Evolutionary conservation across 2,329 filamentous ascomycete species (phyloP), one percentile per base, ranked within the genome.

Genomic region (Colletotrichum euphorbiae): DNA sequence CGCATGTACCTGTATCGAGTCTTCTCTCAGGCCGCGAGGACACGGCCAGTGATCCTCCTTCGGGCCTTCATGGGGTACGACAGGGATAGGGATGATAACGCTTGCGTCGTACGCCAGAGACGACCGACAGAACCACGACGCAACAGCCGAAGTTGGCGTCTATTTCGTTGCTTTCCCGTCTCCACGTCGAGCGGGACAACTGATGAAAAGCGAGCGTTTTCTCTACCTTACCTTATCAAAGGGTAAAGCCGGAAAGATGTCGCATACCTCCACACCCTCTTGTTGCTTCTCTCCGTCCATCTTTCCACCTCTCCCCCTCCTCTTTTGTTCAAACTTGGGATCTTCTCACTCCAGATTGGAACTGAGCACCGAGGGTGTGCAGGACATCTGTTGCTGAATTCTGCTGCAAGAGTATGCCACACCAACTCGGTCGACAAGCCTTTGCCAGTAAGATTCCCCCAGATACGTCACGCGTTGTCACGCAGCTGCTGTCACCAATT

Each of bases 391-490:
- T 15, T 56, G 67, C 17, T 56, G 55, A 62, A 57, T 24, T 55
- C 31, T 38, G 36, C 36, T 11, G 36, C 4, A 38, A 11, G 36
- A 38, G 36, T 38, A 67, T 62, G n/a, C 62, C 67, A 43, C 57
- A 45, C 62, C 43, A 64, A 28, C 42, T 40, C 56, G 57, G 42
- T 54, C 24, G 51, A 51, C 28, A 50, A 67, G 40, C 24, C 28
- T 56, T 62, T 51, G 50, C 67, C 63, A 69, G 62, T 69, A 50
- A 69, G 15, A 69, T 57, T 50, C 46, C 38, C 31, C 67, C 58
- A 45, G 42, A 52, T 56, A 67, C 62, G 51, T 69, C 67, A 69
- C 67, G 67, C 50, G 62, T 62, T 24, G 24, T 43, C 33, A 40
- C 24, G 38, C 57, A 69, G 57, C 66, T 62, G 36, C 56, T 52